Conservation (phyloP, 2,329 filamentous ascomycete species). For the Cladosporium colombiae region DNA sequence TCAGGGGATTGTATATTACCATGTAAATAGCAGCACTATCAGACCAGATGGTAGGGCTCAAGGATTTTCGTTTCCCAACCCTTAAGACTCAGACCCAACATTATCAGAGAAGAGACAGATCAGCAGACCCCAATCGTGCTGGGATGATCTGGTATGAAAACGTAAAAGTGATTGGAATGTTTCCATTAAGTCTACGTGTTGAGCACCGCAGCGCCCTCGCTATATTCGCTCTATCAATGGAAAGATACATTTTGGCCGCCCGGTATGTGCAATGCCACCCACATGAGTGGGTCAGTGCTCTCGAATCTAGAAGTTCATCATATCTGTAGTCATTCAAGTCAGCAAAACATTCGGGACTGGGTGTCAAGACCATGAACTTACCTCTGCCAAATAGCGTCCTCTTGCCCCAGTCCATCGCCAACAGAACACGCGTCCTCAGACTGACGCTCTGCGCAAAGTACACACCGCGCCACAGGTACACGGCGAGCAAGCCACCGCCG, state of each 20-base stretch:
- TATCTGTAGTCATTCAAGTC: constrained; percentile 30
- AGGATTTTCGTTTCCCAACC: neutral
- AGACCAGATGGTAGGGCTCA: neutral
- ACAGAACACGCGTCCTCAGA: constrained; percentile 78
- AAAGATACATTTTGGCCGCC: neutral
- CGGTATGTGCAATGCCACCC: constrained; percentile 1
- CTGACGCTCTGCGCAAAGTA: constrained; percentile 99
- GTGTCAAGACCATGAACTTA: constrained; percentile 50
- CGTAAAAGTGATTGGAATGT: no score
- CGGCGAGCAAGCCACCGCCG: constrained; percentile 82
- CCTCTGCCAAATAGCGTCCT: constrained; percentile 91
- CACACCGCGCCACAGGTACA: constrained; percentile 93
- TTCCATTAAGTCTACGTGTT: neutral
- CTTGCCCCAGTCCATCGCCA: constrained; percentile 99
- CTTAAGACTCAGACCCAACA: neutral
- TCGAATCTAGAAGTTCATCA: constrained; percentile 37
- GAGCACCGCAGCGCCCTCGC: constrained; percentile 6
- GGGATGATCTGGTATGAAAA: no score
- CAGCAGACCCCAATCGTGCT: no score
- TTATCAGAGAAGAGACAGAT: no score
- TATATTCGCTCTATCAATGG: constrained; percentile 2
- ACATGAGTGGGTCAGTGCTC: neutral
- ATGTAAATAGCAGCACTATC: neutral
- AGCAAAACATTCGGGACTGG: constrained; percentile 9
- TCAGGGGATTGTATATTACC: neutral